phyloP scores from a whole-genome alignment of 2,329 filamentous ascomycete species.

The Aspergillus ochraceus region DNA sequence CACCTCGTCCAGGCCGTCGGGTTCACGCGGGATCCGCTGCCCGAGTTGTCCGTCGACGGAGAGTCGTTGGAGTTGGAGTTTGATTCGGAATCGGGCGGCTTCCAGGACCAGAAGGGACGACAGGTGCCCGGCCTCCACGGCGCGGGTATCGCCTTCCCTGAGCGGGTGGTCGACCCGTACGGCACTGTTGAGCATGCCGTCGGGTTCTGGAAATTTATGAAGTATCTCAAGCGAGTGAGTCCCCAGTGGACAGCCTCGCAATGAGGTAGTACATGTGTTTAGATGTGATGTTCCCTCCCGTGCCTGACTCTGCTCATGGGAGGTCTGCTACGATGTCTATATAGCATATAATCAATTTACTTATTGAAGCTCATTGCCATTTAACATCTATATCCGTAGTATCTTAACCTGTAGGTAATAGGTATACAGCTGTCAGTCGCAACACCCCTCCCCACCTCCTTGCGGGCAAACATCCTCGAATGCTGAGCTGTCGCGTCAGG shows the following conservation, averaged over 20 bases:
- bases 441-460: too few relatives aligned
- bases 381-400: too few relatives aligned
- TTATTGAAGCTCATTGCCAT: too few relatives aligned
- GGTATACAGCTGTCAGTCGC: too few relatives aligned
- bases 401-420: too few relatives aligned
- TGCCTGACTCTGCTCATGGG: too few relatives aligned
- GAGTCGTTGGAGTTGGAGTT: constrained; percentile 27
- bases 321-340: too few relatives aligned
- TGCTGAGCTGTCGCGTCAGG: too few relatives aligned
- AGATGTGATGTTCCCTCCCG: not conserved
- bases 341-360: too few relatives aligned
- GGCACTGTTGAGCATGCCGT: constrained; percentile 64
- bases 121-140: constrained; percentile 57
- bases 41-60: constrained; percentile 44
- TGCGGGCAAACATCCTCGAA: too few relatives aligned
- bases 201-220: constrained; percentile 67
- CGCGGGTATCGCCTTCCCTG: constrained; percentile 65
- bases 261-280: not conserved
- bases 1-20: constrained; percentile 62
- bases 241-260: constrained; percentile 47
- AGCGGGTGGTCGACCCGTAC: constrained; percentile 59
- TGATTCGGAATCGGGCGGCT: constrained; percentile 43
- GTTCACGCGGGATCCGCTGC: constrained; percentile 53
- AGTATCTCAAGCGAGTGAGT: constrained; percentile 56
- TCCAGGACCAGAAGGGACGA: constrained; percentile 46